A percentile compares a stretch with the other conserved stretches of the same genome.
Conservation (phyloP, 306 rosid genomes). For the Sphenostylis stenocarpa region DNA sequence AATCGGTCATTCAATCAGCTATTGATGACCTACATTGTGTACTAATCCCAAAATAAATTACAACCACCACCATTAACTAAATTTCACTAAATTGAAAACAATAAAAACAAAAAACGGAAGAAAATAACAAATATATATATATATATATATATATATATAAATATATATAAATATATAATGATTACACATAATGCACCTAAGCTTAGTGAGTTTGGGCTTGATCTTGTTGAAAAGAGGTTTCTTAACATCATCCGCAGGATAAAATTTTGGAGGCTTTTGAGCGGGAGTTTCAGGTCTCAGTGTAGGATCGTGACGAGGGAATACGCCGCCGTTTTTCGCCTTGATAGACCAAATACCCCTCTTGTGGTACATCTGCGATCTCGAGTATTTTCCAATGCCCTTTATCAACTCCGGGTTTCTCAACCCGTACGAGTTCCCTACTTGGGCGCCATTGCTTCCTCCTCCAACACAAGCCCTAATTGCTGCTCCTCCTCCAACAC, state of each 20-base stretch:
- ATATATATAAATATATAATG: too few species aligned
- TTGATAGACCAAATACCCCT: constrained; percentile 76
- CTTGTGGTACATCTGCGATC: constrained; percentile 71
- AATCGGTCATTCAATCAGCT: background rate
- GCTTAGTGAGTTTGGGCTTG: constrained; percentile 59
- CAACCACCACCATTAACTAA: background rate
- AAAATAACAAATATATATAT: too few species aligned
- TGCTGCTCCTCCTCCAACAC: too few species aligned
- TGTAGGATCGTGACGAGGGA: constrained; percentile 64
- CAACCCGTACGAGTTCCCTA: constrained; percentile 39
- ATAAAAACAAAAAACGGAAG: background rate
- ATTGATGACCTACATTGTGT: background rate
- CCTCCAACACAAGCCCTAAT: constrained; percentile 26
- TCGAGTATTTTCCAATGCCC: constrained; percentile 66
- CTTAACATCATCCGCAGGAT: constrained; percentile 74
- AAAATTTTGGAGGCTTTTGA: constrained; percentile 54
- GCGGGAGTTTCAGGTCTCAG: constrained; percentile 49
- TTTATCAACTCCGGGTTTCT: constrained; percentile 65
- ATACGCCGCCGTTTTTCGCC: constrained; percentile 71
- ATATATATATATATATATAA: too few species aligned
- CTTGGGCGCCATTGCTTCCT: constrained; percentile 62
- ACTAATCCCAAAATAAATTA: background rate
- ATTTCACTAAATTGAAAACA: background rate
- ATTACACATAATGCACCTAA: constrained; percentile 56
- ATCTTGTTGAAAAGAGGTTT: constrained; percentile 62